Conservation (phyloP, 2,329 filamentous ascomycete genomes). For the Trichoderma citrinoviride region DNA sequence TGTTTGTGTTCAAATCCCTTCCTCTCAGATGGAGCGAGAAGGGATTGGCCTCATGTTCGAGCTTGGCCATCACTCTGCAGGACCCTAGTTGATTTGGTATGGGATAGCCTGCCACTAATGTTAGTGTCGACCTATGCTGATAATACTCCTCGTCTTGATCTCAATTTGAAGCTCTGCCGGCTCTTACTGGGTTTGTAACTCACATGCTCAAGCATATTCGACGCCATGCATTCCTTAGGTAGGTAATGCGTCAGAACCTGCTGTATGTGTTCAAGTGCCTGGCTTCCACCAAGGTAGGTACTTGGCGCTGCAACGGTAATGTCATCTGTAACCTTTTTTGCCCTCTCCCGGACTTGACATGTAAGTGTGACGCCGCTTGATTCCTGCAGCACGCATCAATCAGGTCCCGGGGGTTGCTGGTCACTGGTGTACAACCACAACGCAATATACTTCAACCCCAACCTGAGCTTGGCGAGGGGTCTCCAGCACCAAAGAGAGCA, state of each 20-base stretch:
- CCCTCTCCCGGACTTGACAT: background rate
- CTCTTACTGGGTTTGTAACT: background rate
- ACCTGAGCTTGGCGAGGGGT: conserved; percentile 1
- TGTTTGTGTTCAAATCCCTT: no score
- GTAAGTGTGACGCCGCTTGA: background rate
- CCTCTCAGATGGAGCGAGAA: no score
- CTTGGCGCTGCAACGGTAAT: no score
- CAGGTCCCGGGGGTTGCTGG: conserved; percentile 9
- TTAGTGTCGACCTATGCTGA: no score
- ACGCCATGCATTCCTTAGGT: background rate
- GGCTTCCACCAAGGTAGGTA: background rate
- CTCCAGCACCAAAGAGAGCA: background rate
- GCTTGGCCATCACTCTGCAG: no score
- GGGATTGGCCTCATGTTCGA: no score
- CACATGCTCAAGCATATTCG: background rate
- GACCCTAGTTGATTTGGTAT: no score
- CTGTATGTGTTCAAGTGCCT: conserved; percentile 9
- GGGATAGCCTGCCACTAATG: no score
- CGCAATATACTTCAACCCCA: background rate
- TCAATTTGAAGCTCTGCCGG: no score
- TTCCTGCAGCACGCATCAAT: background rate
- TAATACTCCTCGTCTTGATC: no score
- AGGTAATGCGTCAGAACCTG: background rate
- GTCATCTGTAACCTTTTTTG: background rate
- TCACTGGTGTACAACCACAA: conserved; percentile 4